Percentiles rank a stretch among this genome's conserved stretches.
phyloP scores from a whole-genome alignment of 371 early-diverging fungal species.

The Mortierella sp. region DNA sequence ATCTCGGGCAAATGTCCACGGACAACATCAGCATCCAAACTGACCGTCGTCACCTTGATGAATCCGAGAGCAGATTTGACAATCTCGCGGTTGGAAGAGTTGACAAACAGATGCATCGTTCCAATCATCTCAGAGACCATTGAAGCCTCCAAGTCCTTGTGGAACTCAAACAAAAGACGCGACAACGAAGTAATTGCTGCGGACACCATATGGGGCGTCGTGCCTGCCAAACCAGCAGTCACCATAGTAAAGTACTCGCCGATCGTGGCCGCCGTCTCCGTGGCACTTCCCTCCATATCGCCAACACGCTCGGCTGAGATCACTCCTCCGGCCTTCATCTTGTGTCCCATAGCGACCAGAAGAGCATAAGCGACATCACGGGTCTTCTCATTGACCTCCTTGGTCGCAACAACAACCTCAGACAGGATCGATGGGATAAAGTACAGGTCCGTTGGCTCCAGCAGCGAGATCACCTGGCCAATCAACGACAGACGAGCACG shows the following conservation, averaged over 20 bases:
- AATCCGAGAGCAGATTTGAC: slow-evolving; percentile 93
- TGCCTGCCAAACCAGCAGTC: slow-evolving; percentile 93
- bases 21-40: slow-evolving; percentile 76
- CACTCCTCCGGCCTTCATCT: slow-evolving; percentile 84
- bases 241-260: slow-evolving; percentile 88
- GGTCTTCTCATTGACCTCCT: slow-evolving; percentile 93
- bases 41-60: slow-evolving; percentile 91
- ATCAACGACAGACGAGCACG: slow-evolving; percentile 76
- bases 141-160: slow-evolving; percentile 67
- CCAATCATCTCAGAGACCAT: slow-evolving; percentile 74
- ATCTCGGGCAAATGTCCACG: slow-evolving; percentile 74
- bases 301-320: slow-evolving; percentile 65
- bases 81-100: slow-evolving; percentile 88
- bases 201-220: slow-evolving; percentile 92
- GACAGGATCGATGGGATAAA: slow-evolving; percentile 88
- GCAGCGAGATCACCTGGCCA: slow-evolving; percentile 61
- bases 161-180: slow-evolving; percentile 92
- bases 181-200: slow-evolving; percentile 90
- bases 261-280: slow-evolving; percentile 65
- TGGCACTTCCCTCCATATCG: slow-evolving; percentile 65
- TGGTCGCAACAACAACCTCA: slow-evolving; percentile 92
- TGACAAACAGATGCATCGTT: slow-evolving; percentile 81
- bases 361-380: slow-evolving; percentile 87
- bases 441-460: slow-evolving; percentile 76
- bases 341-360: slow-evolving; percentile 87